Evolutionary conservation across 805 yeast genomes (phyloP).

Genomic region (Barnettozyma pratensis): DNA sequence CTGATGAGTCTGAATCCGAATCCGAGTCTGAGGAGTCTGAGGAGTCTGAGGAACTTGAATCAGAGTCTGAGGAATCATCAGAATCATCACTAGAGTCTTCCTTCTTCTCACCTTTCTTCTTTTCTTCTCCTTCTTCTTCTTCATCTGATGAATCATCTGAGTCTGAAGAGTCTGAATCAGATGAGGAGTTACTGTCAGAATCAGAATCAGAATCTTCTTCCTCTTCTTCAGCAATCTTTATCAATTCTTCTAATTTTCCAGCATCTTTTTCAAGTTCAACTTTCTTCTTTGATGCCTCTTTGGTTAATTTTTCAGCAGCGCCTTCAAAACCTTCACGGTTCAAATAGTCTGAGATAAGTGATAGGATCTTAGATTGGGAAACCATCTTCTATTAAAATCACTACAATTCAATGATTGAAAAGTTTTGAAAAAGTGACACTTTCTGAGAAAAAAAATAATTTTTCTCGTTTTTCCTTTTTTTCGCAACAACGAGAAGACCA

Average conservation of each 20-base stretch:
- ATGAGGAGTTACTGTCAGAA: background rate
- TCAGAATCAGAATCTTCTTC: conserved; percentile 3
- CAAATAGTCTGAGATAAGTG: conserved; percentile 20
- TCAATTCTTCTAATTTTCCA: conserved; percentile 9
- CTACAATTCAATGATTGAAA: background rate
- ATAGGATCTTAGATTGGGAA: conserved; percentile 17
- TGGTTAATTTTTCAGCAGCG: conserved; percentile 15
- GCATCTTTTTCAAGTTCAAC: conserved; percentile 8
- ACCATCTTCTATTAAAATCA: conserved; percentile 11
- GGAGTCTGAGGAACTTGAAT: conserved; percentile 10
- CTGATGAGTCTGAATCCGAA: conserved; percentile 15
- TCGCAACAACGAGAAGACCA: background rate
- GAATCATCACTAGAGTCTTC: background rate
- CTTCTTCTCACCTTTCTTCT: conserved; percentile 6
- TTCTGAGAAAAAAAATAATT: background rate
- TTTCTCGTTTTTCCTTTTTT: background rate
- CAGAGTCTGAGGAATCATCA: conserved; percentile 16
- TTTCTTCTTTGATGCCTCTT: conserved; percentile 17
- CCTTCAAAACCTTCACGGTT: conserved; percentile 17
- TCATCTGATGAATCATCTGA: conserved; percentile 4
- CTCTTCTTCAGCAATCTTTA: background rate
- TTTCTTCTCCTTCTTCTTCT: conserved; percentile 4
- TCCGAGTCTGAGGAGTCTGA: conserved; percentile 21
- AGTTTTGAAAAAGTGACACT: conserved; percentile 3
- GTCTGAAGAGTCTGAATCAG: conserved; percentile 11